Evolutionary conservation across 768 basidiomycete species (phyloP).

Genomic region (Rhizopogon salebrosus): DNA sequence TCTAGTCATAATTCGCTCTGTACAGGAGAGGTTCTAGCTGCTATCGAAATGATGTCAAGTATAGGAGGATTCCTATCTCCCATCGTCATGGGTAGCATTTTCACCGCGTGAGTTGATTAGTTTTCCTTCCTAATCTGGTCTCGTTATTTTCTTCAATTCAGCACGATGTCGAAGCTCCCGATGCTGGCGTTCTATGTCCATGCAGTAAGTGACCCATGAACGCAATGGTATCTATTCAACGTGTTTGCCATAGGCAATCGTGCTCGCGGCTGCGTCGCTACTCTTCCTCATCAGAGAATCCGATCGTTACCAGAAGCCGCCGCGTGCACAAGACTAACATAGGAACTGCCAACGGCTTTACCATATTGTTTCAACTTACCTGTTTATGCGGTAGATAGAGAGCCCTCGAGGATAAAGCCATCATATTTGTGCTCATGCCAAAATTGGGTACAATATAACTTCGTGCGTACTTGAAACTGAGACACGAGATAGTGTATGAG

Average conservation of each 20-base stretch:
- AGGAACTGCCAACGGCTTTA: not conserved
- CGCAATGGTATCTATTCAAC: not conserved
- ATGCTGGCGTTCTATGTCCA: slow-evolving; percentile 21
- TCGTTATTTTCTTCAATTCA: not conserved
- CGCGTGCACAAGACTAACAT: not conserved
- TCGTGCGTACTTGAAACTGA: not conserved
- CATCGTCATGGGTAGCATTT: slow-evolving; percentile 25
- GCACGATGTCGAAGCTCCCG: slow-evolving; percentile 15
- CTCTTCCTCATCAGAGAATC: slow-evolving; percentile 20
- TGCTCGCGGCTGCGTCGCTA: slow-evolving; percentile 10
- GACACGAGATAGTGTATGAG: not conserved
- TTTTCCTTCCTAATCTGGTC: not conserved
- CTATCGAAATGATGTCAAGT: slow-evolving; percentile 20
- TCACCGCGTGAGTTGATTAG: slow-evolving; percentile 13
- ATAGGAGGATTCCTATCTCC: slow-evolving; percentile 20
- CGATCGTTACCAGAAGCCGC: slow-evolving; percentile 11
- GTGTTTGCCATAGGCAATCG: slow-evolving; percentile 9
- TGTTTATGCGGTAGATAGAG: not conserved
- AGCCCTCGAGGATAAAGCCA: not conserved
- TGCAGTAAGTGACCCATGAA: slow-evolving; percentile 8
- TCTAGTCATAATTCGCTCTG: not conserved
- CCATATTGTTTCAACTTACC: not conserved
- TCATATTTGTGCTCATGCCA: not conserved
- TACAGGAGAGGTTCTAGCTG: slow-evolving; percentile 24
- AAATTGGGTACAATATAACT: not conserved